Percentiles rank a stretch among this genome's conserved stretches.
Evolutionary conservation across 257 asterid genomes (phyloP).

Genomic region (Parsonsia alboflavescens): DNA sequence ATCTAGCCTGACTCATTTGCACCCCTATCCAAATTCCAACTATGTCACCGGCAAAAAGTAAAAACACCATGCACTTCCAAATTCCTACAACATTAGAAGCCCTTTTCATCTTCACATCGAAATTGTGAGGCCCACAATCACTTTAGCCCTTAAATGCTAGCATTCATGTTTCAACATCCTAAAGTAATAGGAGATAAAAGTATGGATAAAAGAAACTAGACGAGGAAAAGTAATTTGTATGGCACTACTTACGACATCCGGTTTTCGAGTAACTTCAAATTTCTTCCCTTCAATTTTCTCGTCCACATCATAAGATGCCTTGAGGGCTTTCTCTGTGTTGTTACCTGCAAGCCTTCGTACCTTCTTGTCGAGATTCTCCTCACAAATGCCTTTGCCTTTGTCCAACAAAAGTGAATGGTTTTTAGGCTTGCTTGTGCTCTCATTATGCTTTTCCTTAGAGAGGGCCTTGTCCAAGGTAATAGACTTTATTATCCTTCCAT

Average conservation of each 20-base stretch:
- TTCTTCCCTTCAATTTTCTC: constrained; percentile 32
- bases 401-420: not conserved
- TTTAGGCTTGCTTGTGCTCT: constrained; percentile 16
- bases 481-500: constrained; percentile 21
- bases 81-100: not conserved
- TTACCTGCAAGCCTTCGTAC: not conserved
- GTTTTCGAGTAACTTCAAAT: constrained; percentile 60
- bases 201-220: not conserved
- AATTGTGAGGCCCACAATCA: not conserved
- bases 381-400: not conserved
- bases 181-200: not conserved
- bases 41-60: not conserved
- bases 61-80: not conserved
- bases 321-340: not conserved
- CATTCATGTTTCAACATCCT: not conserved
- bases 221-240: not conserved
- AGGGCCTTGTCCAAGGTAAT: constrained; percentile 12
- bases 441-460: constrained; percentile 21
- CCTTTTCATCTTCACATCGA: not conserved
- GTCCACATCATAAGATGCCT: constrained; percentile 10
- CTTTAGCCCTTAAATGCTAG: not conserved
- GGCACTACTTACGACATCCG: constrained; percentile 64
- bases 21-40: not conserved
- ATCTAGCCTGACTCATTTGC: too few species aligned
- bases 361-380: constrained; percentile 7